Evolutionary conservation across 306 rosid species (phyloP).

Genomic region (Rubus parviflorus): DNA sequence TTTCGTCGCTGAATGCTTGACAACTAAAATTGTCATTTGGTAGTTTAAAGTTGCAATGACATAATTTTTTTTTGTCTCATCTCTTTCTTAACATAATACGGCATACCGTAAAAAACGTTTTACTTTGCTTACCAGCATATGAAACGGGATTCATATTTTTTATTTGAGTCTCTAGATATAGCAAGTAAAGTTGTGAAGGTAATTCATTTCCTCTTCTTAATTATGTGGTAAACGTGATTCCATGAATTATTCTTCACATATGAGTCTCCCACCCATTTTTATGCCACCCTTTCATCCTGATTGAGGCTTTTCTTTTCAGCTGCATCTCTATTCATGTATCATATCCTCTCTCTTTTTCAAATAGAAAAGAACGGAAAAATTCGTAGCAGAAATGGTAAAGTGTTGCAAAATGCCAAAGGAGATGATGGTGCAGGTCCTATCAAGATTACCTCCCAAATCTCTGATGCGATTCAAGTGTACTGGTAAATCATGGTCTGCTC

Average conservation of each 20-base stretch:
- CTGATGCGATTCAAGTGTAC: constrained; percentile 12
- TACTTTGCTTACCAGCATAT: too few relatives aligned
- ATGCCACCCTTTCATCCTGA: neutral
- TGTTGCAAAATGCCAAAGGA: neutral
- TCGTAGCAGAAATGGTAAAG: constrained; percentile 7
- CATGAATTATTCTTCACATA: neutral
- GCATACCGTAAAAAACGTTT: too few relatives aligned
- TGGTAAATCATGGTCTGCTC: neutral
- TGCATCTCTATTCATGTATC: too few relatives aligned
- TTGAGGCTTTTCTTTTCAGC: neutral
- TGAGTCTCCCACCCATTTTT: neutral
- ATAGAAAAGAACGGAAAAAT: too few relatives aligned
- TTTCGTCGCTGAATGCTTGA: too few relatives aligned
- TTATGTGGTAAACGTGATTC: too few relatives aligned
- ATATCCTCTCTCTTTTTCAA: too few relatives aligned
- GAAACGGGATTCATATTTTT: too few relatives aligned
- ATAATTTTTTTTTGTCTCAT: too few relatives aligned
- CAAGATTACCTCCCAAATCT: constrained; percentile 6
- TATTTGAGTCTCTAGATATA: neutral
- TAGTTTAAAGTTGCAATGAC: too few relatives aligned
- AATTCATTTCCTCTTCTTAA: neutral
- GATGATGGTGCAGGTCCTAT: constrained; percentile 2
- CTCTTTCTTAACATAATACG: too few relatives aligned
- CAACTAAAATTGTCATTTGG: too few relatives aligned
- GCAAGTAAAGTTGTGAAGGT: neutral